Percentiles rank a stretch among this genome's conserved stretches.
These are phyloP conservation scores for Emergomyces pasteurianus DNA, from an alignment of 2,329 filamentous ascomycete genomes.

Conservation along the genomic window DNA sequence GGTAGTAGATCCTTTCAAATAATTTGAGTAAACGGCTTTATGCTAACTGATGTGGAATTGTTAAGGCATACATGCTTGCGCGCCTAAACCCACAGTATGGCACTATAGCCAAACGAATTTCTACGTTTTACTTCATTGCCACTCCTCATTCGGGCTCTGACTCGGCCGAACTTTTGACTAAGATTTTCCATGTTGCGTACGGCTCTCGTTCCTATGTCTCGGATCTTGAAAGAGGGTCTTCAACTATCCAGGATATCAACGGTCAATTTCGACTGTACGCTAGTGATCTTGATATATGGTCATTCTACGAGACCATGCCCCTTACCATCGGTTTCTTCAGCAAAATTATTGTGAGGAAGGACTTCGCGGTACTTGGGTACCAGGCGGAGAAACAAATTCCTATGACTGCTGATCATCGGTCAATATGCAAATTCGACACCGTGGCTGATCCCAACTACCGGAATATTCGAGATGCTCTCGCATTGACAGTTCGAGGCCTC, in stretches of 20 bases:
- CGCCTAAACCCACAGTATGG: slow-evolving; percentile 1
- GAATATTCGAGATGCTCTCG: slow-evolving; percentile 13
- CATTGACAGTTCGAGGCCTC: slow-evolving; percentile 2
- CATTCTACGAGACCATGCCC: slow-evolving; percentile 36
- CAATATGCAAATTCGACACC: slow-evolving; percentile 31
- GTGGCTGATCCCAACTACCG: slow-evolving; percentile 28
- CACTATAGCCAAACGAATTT: slow-evolving; percentile 6
- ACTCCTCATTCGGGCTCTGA: slow-evolving; percentile 16
- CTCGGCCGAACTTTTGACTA: slow-evolving; percentile 11
- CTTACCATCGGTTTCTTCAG: slow-evolving; percentile 14
- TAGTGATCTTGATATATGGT: slow-evolving; percentile 27
- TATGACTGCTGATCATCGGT: slow-evolving; percentile 33
- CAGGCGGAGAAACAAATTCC: slow-evolving; percentile 27
- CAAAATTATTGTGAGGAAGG: slow-evolving; percentile 28
- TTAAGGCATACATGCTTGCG: slow-evolving; percentile 4
- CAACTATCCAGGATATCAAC: slow-evolving; percentile 30
- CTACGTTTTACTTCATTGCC: slow-evolving; percentile 14
- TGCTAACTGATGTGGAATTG: background rate
- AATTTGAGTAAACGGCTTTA: too few species aligned
- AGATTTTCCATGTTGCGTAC: slow-evolving; percentile 22
- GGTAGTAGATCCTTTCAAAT: too few species aligned
- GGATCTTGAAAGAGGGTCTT: slow-evolving; percentile 29
- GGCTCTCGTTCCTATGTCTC: slow-evolving; percentile 26
- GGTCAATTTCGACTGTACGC: slow-evolving; percentile 34
- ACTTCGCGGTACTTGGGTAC: slow-evolving; percentile 35